Base-by-base conservation (phyloP, 208 protist species). In the Crithidia expoeki region DNA sequence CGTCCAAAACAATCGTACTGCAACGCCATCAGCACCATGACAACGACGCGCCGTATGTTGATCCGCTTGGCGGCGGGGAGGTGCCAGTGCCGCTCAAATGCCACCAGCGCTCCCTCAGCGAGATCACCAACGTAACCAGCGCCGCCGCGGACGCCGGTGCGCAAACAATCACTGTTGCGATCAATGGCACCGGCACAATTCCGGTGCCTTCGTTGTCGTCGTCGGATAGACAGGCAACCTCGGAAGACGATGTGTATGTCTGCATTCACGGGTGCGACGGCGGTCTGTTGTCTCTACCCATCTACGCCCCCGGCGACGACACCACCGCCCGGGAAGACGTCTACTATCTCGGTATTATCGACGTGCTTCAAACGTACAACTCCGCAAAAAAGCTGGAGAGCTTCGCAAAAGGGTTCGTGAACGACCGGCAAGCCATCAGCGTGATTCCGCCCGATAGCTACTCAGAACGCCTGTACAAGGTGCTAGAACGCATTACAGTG, bases 281-380 rank as follows among this genome's bases (percentile, higher is more conserved):
- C 1, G 92, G 92, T 6, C 64, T 96, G 38, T 76, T 93, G 5
- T 94, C 89, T 9, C 76, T 93, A 42, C 88, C 88, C 11, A 92
- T 96, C n/a, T 83, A 86, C 67, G 70, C 73, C 46, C 58, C 72
- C 0, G 83, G 78, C 33, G 92, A 94, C 58, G 79, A 86, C 80
- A 84, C 85, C 32, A 89, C 82, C 21, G 81, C 77, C 53, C 80
- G 86, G n/a, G 86, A 94, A 66, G 85, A 95, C 49, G 85, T 97
- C 47, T 97, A 97, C 79, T 96, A 96, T 74, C 50, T 97, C 25
- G 96, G 96, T 32, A 88, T 98, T 58, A 97, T 98, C 65, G 96
- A 98, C 68, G 92, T 98, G 11, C 79, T 98, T 46, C 92, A 96
- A 72, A 85, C 88, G 40, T 98, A 96, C 82, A 96, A 87, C 69